These are phyloP conservation scores for Curvularia eragrostidis DNA, from an alignment of 2,329 filamentous ascomycete species.

Conservation along the genomic window DNA sequence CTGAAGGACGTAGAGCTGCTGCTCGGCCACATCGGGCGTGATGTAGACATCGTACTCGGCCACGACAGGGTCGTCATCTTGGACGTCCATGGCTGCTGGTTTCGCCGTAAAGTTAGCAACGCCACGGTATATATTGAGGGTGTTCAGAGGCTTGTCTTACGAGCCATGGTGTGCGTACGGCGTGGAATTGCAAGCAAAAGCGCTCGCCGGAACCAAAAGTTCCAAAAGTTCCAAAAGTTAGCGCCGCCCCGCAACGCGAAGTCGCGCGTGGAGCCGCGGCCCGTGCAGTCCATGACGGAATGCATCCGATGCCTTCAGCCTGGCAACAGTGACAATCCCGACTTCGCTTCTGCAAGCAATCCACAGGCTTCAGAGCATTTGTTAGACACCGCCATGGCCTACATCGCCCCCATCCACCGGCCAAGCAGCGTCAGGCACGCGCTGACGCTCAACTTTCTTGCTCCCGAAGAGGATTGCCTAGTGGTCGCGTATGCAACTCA, in stretches of 20 bases:
- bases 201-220: conserved; percentile 26
- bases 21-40: conserved; percentile 70
- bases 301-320: conserved; percentile 33
- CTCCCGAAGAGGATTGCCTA: conserved; percentile 77
- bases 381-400: conserved; percentile 71
- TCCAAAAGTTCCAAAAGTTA: conserved; percentile 22
- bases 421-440: conserved; percentile 92
- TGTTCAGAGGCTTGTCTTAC: conserved; percentile 28
- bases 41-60: conserved; percentile 81
- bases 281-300: conserved; percentile 36
- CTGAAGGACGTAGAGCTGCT: conserved; percentile 75
- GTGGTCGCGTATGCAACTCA: conserved; percentile 76
- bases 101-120: conserved; percentile 12
- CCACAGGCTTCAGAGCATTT: conserved; percentile 20
- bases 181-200: conserved; percentile 12
- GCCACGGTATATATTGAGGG: not conserved
- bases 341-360: not conserved
- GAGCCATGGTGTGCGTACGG: conserved; percentile 31
- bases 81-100: conserved; percentile 36
- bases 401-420: conserved; percentile 90
- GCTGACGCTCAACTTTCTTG: conserved; percentile 77
- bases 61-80: conserved; percentile 57
- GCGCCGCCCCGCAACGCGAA: conserved; percentile 31
- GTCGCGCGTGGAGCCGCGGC: conserved; percentile 28
- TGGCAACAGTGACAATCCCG: conserved; percentile 5